These are phyloP conservation scores for Penicillium riverlandense DNA, from an alignment of 495 filamentous ascomycete genomes.

Conservation along the genomic window DNA sequence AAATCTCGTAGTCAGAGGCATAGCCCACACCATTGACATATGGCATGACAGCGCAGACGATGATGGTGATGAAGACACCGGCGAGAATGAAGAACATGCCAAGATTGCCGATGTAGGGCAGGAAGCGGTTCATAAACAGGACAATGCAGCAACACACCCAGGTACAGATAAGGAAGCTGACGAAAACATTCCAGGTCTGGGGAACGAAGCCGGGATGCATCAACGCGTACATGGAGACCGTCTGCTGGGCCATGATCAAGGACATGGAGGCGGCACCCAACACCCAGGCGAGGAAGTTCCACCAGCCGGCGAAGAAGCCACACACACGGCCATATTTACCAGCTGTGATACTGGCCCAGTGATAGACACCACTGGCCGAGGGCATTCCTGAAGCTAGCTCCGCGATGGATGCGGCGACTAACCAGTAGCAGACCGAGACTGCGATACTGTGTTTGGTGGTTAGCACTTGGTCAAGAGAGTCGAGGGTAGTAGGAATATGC, in stretches of 20 bases:
- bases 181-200: constrained; percentile 68
- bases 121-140: constrained; percentile 59
- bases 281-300: constrained; percentile 76
- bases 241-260: constrained; percentile 60
- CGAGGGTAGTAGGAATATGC: constrained; percentile 5
- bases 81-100: constrained; percentile 64
- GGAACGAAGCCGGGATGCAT: constrained; percentile 57
- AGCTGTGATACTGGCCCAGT: constrained; percentile 74
- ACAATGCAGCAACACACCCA: constrained; percentile 60
- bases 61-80: constrained; percentile 62
- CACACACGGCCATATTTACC: constrained; percentile 61
- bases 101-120: constrained; percentile 59
- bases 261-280: constrained; percentile 57
- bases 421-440: constrained; percentile 43
- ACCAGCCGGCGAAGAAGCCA: constrained; percentile 74
- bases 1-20: constrained; percentile 52
- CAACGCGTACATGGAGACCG: constrained; percentile 62
- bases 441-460: constrained; percentile 24
- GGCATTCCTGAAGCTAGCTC: constrained; percentile 77
- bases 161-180: constrained; percentile 58
- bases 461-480: constrained; percentile 1
- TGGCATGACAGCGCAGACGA: constrained; percentile 74
- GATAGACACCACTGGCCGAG: constrained; percentile 73
- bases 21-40: constrained; percentile 34
- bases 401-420: constrained; percentile 53